Base-by-base conservation (phyloP, 2,329 filamentous ascomycete genomes). In the Chrysoporthe deuterocubensis region DNA sequence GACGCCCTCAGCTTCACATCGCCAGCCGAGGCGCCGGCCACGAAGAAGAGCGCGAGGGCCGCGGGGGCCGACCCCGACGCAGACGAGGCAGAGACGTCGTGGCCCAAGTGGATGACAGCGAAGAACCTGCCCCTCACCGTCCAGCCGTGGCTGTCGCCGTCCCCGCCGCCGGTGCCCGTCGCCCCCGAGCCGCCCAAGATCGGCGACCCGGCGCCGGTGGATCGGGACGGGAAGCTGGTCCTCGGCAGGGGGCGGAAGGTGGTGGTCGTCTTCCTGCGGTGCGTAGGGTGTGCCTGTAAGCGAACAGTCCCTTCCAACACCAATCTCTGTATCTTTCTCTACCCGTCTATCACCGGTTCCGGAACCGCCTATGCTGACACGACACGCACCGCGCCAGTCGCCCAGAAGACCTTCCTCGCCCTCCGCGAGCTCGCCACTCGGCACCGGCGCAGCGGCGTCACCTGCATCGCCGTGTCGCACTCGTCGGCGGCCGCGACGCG, bases 401-500 rank as follows among this genome's bases (percentile, higher is more conserved):
- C 85, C 26, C 84, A 86, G 72, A 84, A 87, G 72, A 83, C 85
- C 5, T 89, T 89, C 73, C 78, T 88, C 68, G 78, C 81, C 69
- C 81, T 89, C 65, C 85, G 86, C 62, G 78, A 83, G 56, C 80
- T 89, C 67, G 82, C 85, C 14, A 85, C 84, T 75, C 83, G 82
- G 62, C 76, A 76, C 72, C 77, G 78, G 54, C 4, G 18, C 59
- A 34, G 18, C 42, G 16, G n/a, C 40, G 78, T 89, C 13, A 81
- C 81, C 67, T 89, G 86, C 78, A 79, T 89, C 66, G 86, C 87
- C 70, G 80, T 89, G 62, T 89, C 86, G 34, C 87, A 89, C 77
- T 84, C 87, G 50, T 88, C 86, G 9, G 76, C 79, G 4, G 78
- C 81, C 32, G 86, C 87, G 42, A 89, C 87, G 1, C 76, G 80